Conservation (phyloP, 257 asterid species). For the Eucommia ulmoides region DNA sequence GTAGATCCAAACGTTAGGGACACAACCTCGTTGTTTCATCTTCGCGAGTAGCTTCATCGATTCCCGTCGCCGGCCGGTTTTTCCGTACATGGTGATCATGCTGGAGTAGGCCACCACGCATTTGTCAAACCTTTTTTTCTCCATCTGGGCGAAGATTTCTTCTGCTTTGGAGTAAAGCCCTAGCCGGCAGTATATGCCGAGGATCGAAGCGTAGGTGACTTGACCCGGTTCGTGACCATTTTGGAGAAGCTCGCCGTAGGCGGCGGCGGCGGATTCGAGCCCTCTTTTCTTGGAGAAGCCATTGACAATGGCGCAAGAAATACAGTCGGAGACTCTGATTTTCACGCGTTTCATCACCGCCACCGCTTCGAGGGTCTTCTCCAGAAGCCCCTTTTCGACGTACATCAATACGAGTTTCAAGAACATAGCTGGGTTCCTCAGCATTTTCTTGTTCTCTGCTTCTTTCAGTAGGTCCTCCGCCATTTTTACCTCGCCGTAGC, state of each 20-base stretch:
- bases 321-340: conserved; percentile 73
- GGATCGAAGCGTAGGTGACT: conserved; percentile 72
- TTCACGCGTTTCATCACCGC: conserved; percentile 42
- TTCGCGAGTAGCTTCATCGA: conserved; percentile 66
- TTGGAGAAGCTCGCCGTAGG: conserved; percentile 42
- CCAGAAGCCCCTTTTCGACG: conserved; percentile 47
- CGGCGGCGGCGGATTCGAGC: conserved; percentile 24
- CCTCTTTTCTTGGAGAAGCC: conserved; percentile 61
- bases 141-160: conserved; percentile 50
- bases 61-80: conserved; percentile 48
- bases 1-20: conserved; percentile 89
- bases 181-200: conserved; percentile 41
- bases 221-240: conserved; percentile 78
- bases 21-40: conserved; percentile 71
- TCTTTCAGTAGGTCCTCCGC: conserved; percentile 66
- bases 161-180: conserved; percentile 53
- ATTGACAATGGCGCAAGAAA: conserved; percentile 69
- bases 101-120: conserved; percentile 80
- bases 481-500: conserved; percentile 30
- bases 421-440: conserved; percentile 70
- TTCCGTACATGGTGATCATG: conserved; percentile 70
- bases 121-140: conserved; percentile 44
- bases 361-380: conserved; percentile 42
- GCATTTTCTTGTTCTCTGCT: conserved; percentile 63
- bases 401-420: conserved; percentile 61